Evolutionary conservation across 495 filamentous ascomycete species (phyloP).

Genomic region (Neurospora intermedia): DNA sequence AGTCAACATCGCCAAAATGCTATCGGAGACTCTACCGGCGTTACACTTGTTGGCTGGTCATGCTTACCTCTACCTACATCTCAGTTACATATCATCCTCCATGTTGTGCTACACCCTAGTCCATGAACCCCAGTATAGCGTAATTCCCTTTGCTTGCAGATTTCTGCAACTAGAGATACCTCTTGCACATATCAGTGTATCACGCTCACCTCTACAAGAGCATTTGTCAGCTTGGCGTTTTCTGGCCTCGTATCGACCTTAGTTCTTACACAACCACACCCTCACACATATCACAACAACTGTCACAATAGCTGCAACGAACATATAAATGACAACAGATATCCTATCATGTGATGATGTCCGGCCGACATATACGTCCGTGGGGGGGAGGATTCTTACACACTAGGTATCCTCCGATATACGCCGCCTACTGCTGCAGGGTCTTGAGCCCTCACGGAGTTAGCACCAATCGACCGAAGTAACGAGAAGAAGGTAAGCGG

Average conservation of each 20-base stretch:
- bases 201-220: neutral
- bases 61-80: neutral
- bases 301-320: neutral
- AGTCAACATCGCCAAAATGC: neutral
- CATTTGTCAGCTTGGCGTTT: neutral
- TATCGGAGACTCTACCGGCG: neutral
- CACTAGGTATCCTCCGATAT: neutral
- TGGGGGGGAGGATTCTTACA: neutral
- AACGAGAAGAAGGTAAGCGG: neutral
- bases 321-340: neutral
- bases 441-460: neutral
- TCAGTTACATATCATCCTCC: neutral
- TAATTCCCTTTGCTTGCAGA: neutral
- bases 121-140: too few species aligned
- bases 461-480: neutral
- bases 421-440: neutral
- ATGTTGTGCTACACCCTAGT: neutral
- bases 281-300: neutral
- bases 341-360: neutral
- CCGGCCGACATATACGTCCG: neutral
- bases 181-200: neutral
- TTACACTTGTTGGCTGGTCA: neutral
- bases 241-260: neutral
- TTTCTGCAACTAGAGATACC: too few species aligned
- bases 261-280: neutral